Evolutionary conservation across 2,329 filamentous ascomycete genomes (phyloP).

Genomic region (Cryphonectria japonica): DNA sequence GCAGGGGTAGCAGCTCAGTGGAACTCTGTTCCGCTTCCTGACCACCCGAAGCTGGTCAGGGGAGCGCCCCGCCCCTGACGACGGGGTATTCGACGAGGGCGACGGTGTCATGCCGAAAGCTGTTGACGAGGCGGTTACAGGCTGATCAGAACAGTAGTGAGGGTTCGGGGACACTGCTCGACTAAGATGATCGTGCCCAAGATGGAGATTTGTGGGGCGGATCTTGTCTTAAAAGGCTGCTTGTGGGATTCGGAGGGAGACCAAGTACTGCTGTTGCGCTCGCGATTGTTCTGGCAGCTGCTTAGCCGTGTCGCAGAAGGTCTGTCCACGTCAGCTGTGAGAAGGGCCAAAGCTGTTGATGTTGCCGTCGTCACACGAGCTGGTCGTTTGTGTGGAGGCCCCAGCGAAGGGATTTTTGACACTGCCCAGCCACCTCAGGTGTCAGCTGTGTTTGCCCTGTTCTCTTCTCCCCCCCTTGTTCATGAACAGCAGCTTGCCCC

Average conservation of each 20-base stretch:
- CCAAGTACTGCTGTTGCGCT: background rate
- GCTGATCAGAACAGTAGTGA: background rate
- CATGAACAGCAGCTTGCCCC: background rate
- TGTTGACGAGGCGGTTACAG: background rate
- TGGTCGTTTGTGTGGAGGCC: background rate
- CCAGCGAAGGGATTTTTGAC: background rate
- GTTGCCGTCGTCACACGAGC: background rate
- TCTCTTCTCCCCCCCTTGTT: background rate
- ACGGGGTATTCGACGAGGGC: constrained; percentile 77
- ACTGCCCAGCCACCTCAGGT: background rate
- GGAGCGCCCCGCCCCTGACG: constrained; percentile 70
- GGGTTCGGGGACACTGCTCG: background rate
- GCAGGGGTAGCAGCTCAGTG: constrained; percentile 89
- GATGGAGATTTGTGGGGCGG: constrained; percentile 4
- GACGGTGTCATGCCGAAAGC: constrained; percentile 68
- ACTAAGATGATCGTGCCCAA: background rate
- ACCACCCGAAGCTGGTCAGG: constrained; percentile 87
- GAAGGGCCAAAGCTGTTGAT: background rate
- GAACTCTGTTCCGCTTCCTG: constrained; percentile 88
- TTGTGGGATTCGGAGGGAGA: background rate
- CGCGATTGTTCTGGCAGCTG: background rate
- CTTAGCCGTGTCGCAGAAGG: background rate
- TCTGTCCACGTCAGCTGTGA: background rate
- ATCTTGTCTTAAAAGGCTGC: background rate
- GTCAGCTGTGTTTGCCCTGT: background rate